A percentile compares a stretch with the other conserved stretches of the same genome.
These are phyloP conservation scores for Pseudozyma hubeiensis DNA, from an alignment of 1,284 basidiomycete species.

Conservation along the genomic window DNA sequence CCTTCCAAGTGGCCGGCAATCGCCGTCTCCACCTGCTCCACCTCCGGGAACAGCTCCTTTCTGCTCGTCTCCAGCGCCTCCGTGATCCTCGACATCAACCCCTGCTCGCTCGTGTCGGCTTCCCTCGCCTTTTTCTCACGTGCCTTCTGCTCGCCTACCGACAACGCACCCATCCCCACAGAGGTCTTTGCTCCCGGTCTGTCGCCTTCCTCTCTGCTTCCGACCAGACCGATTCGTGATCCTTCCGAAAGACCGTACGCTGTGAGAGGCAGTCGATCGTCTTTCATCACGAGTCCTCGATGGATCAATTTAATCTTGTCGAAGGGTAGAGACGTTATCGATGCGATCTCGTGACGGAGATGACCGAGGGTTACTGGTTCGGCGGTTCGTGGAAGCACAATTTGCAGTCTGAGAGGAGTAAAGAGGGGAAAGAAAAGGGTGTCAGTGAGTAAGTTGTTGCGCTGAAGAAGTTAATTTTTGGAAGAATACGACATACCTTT, in stretches of 20 bases:
- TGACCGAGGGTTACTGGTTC: constrained; percentile 52
- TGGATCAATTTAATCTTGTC: constrained; percentile 60
- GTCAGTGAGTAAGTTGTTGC: background rate
- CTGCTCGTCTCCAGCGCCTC: constrained; percentile 39
- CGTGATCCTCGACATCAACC: constrained; percentile 54
- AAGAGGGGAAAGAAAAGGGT: background rate
- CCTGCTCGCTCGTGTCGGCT: constrained; percentile 45
- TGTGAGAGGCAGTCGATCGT: constrained; percentile 56
- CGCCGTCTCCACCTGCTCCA: constrained; percentile 51
- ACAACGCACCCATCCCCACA: constrained; percentile 17
- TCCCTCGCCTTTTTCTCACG: constrained; percentile 42
- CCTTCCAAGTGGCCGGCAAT: constrained; percentile 6
- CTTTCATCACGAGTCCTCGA: constrained; percentile 59
- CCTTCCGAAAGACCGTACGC: constrained; percentile 60
- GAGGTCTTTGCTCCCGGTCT: constrained; percentile 39
- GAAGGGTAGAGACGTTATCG: constrained; percentile 57
- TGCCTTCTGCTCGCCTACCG: constrained; percentile 46
- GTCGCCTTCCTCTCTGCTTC: constrained; percentile 47
- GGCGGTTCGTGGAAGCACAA: constrained; percentile 40
- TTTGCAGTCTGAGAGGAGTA: constrained; percentile 40
- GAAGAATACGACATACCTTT: constrained; percentile 43
- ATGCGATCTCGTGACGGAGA: constrained; percentile 58
- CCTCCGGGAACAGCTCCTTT: constrained; percentile 57
- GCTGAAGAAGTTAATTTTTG: too few species aligned
- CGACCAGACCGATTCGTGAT: constrained; percentile 58